Evolutionary conservation across 441 rosid species (phyloP).

Genomic region (Bocquillonia castaneifolia): DNA sequence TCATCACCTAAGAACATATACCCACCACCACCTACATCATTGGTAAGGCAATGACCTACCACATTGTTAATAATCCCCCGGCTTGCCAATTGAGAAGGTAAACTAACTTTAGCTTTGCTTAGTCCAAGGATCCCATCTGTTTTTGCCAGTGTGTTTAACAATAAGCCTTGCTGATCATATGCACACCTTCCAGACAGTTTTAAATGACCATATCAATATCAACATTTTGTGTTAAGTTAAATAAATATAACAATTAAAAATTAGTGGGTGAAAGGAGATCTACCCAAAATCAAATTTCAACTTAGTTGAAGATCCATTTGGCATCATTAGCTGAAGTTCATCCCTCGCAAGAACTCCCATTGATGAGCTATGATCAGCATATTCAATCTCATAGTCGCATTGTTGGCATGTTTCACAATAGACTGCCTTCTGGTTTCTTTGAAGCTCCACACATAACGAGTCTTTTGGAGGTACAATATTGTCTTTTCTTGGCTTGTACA

Average conservation of each 20-base stretch:
- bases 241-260: constrained; percentile 8
- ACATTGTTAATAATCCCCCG: constrained; percentile 72
- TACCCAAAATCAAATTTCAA: constrained; percentile 73
- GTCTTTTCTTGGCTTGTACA: constrained; percentile 63
- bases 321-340: constrained; percentile 50
- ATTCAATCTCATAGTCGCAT: constrained; percentile 91
- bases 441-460: constrained; percentile 57
- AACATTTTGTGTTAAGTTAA: constrained; percentile 4
- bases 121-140: constrained; percentile 91
- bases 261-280: background rate
- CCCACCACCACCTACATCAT: constrained; percentile 54
- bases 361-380: constrained; percentile 92
- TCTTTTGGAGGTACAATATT: constrained; percentile 51
- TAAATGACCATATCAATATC: constrained; percentile 16
- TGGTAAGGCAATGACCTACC: constrained; percentile 76
- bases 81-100: constrained; percentile 90
- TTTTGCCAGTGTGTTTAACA: constrained; percentile 58
- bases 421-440: constrained; percentile 41
- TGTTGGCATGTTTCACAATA: constrained; percentile 58
- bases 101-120: constrained; percentile 73
- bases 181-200: constrained; percentile 60
- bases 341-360: constrained; percentile 86
- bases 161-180: constrained; percentile 87
- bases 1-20: constrained; percentile 90
- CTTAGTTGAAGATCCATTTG: constrained; percentile 61